phyloP scores from a whole-genome alignment of 169 alveolate genomes.

The Plasmodium ovale region DNA sequence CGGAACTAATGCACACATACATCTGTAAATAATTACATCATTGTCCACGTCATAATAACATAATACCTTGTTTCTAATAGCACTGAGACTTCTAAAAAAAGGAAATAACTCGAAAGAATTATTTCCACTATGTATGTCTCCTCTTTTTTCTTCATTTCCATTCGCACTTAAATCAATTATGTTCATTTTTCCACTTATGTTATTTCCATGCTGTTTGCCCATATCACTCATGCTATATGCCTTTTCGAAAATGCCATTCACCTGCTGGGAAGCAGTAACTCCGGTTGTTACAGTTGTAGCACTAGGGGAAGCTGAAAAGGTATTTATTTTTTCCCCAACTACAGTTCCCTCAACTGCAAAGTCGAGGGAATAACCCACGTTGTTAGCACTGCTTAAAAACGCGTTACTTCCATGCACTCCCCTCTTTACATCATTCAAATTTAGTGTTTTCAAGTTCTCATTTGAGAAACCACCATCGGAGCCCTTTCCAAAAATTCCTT shows the following conservation, averaged over 20 bases:
- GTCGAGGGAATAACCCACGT: too few relatives aligned
- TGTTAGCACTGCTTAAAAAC: not conserved
- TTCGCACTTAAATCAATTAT: constrained; percentile 31
- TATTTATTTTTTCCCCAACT: too few relatives aligned
- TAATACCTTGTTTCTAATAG: constrained; percentile 37
- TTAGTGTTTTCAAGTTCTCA: constrained; percentile 23
- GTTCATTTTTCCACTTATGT: constrained; percentile 55
- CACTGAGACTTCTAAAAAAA: constrained; percentile 30
- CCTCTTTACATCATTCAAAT: constrained; percentile 36
- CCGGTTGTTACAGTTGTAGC: too few relatives aligned
- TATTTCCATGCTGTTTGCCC: not conserved
- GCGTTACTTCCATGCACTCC: not conserved
- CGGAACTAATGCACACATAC: constrained; percentile 71
- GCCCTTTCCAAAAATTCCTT: constrained; percentile 13
- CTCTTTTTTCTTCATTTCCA: not conserved
- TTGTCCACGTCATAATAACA: constrained; percentile 43
- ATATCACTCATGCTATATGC: not conserved
- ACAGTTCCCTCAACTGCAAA: too few relatives aligned
- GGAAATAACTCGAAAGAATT: constrained; percentile 59
- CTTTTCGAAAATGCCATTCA: too few relatives aligned
- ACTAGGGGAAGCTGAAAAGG: too few relatives aligned
- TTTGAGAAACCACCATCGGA: not conserved
- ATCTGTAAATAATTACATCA: constrained; percentile 67
- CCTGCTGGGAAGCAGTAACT: too few relatives aligned
- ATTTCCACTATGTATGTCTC: not conserved